These are phyloP conservation scores for Schizosaccharomyces japonicus DNA, from an alignment of 805 yeast species.

Conservation along the genomic window DNA sequence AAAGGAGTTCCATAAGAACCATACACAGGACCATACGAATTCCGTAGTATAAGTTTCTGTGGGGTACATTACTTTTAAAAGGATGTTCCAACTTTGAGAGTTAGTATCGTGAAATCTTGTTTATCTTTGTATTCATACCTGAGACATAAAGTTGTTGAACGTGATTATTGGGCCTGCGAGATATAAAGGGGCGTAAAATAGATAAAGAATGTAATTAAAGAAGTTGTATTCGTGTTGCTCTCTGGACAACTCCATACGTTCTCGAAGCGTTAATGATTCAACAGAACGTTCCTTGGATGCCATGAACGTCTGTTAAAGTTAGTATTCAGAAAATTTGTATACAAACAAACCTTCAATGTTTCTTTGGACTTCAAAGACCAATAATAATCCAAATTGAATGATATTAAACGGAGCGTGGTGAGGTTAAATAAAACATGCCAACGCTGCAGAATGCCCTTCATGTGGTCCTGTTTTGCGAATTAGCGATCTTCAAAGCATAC, in stretches of 20 bases:
- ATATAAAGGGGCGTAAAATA: slow-evolving; percentile 67
- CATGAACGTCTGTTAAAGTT: background rate
- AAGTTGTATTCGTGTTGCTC: slow-evolving; percentile 35
- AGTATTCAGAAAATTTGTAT: background rate
- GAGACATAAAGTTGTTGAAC: slow-evolving; percentile 73
- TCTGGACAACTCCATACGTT: slow-evolving; percentile 40
- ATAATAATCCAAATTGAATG: slow-evolving; percentile 54
- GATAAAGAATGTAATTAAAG: slow-evolving; percentile 48
- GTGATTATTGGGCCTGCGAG: slow-evolving; percentile 90
- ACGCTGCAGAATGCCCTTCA: slow-evolving; percentile 54
- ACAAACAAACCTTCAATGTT: background rate
- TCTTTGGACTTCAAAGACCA: slow-evolving; percentile 1
- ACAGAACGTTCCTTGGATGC: slow-evolving; percentile 9
- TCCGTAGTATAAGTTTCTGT: slow-evolving; percentile 36
- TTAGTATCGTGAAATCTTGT: background rate
- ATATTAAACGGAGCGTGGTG: slow-evolving; percentile 58
- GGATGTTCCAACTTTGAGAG: slow-evolving; percentile 20
- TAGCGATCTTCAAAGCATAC: background rate
- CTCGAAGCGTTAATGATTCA: slow-evolving; percentile 27
- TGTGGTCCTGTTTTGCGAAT: slow-evolving; percentile 19
- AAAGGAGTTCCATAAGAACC: slow-evolving; percentile 63
- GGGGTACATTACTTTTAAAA: slow-evolving; percentile 33
- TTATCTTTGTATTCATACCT: slow-evolving; percentile 13
- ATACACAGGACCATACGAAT: slow-evolving; percentile 48
- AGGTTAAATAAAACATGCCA: slow-evolving; percentile 96